Base-by-base conservation (phyloP, 2,329 filamentous ascomycete genomes). In the Elsinoe australis region DNA sequence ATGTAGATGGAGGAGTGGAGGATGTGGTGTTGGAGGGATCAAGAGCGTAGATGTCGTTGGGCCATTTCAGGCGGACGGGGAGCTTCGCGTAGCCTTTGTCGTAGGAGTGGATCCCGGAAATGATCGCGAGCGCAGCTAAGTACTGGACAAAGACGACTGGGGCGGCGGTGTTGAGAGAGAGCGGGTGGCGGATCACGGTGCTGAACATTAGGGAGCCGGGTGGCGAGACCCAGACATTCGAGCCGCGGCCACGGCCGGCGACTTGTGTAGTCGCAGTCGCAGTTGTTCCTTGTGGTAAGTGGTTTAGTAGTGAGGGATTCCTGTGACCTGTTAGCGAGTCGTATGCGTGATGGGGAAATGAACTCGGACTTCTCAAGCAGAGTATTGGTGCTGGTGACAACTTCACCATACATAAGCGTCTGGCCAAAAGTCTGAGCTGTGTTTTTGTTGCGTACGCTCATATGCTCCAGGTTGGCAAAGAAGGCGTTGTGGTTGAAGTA, bases 81-180 rank as follows among this genome's bases (percentile, higher is more conserved):
- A 96, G 65, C 0, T 79, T 71, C 4, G 78, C 73, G 64, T 94
- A 96, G 5, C 82, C 86, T 14, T 50, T 49, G 41, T 83, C 87
- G 60, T 96, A 96, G 19, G 73, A 75, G 54, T 85, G 82, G 53
- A 96, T 82, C 0, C 87, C 90, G 53, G 86, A 78, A 2, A 94
- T 83, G 33, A 90, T 84, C 32, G 92, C 89, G 36, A 98, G 78
- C 1, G 88, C 89, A 0, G 87, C 82, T 10, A 98, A 76, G 62
- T 98, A 98, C 64, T 96, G 92, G 21, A 96, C 74, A 65, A 98
- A 96, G 0, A 95, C 82, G 7, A 96, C 82, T 0, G 92, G 89
- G 0, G 85, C 84, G 1, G 74, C 78, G 34, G 76, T 71, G 6
- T 81, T 82, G 6, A 92, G 75, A 22, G 83, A 73, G 22, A 85